Evolutionary conservation across 441 rosid species (phyloP).

Genomic region (Rhodomyrtus psidioides): DNA sequence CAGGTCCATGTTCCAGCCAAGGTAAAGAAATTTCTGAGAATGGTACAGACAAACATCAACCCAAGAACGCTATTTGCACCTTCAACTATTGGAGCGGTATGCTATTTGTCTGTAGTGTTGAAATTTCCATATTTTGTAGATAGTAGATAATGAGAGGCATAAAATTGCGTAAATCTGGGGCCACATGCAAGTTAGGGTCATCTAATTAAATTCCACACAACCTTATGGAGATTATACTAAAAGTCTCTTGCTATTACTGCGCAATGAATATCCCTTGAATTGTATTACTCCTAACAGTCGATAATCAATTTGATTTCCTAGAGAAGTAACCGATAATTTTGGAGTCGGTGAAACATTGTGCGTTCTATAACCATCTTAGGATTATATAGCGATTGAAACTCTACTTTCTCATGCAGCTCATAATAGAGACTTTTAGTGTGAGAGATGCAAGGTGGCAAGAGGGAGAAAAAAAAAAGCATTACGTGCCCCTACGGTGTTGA

Average conservation of each 20-base stretch:
- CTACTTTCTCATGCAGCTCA: neutral
- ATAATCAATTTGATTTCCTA: neutral
- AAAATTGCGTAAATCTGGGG: neutral
- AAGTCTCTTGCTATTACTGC: neutral
- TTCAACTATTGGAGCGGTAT: conserved; percentile 68
- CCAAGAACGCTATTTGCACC: conserved; percentile 59
- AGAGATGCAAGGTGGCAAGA: neutral
- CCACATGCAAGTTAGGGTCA: neutral
- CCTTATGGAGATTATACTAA: neutral
- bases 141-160: neutral
- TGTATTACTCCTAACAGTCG: neutral
- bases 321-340: neutral
- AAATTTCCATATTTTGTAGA: neutral
- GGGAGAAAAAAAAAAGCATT: neutral
- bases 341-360: neutral
- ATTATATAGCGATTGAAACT: neutral
- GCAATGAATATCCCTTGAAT: neutral
- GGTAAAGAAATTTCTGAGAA: conserved; percentile 16
- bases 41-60: conserved; percentile 25
- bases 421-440: neutral
- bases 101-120: neutral
- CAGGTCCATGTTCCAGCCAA: conserved; percentile 29
- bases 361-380: neutral
- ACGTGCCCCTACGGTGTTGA: neutral
- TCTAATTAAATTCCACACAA: neutral